Percentiles rank a stretch among this genome's conserved stretches.
Evolutionary conservation across 2,329 filamentous ascomycete genomes (phyloP).

Genomic region (Alternaria triticina): DNA sequence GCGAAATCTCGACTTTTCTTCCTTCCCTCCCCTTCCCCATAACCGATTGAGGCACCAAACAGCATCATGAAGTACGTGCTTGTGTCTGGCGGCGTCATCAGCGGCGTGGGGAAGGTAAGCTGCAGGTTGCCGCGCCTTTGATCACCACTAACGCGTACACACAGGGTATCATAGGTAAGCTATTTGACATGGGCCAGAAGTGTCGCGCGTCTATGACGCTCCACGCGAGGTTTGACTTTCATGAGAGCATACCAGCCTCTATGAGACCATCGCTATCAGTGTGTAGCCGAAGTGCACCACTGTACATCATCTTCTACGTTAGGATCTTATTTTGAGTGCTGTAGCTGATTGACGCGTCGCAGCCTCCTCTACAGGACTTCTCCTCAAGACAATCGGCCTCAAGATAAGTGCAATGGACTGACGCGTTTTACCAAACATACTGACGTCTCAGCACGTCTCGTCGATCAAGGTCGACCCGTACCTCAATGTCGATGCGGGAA

Average conservation of each 20-base stretch:
- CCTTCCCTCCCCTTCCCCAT: constrained; percentile 53
- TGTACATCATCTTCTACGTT: background rate
- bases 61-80: constrained; percentile 80
- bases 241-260: background rate
- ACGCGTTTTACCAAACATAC: constrained; percentile 24
- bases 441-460: constrained; percentile 60
- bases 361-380: constrained; percentile 74
- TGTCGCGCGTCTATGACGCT: background rate
- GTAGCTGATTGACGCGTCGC: constrained; percentile 38
- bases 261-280: background rate
- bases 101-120: constrained; percentile 57
- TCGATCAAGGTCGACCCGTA: constrained; percentile 76
- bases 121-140: constrained; percentile 15
- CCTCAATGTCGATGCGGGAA: constrained; percentile 78
- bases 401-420: constrained; percentile 64
- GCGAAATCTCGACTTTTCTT: constrained; percentile 32
- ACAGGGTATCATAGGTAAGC: constrained; percentile 70
- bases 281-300: background rate
- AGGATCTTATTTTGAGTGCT: background rate
- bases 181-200: constrained; percentile 1
- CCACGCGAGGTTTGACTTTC: background rate
- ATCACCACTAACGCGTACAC: constrained; percentile 30
- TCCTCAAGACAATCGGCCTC: constrained; percentile 80
- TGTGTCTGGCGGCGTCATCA: constrained; percentile 70
- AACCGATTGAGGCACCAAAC: constrained; percentile 48